A percentile compares a stretch with the other conserved stretches of the same genome.
These are phyloP conservation scores for Zoysia japonica DNA, from an alignment of 176 grass and related monocot genomes.

Conservation along the genomic window DNA sequence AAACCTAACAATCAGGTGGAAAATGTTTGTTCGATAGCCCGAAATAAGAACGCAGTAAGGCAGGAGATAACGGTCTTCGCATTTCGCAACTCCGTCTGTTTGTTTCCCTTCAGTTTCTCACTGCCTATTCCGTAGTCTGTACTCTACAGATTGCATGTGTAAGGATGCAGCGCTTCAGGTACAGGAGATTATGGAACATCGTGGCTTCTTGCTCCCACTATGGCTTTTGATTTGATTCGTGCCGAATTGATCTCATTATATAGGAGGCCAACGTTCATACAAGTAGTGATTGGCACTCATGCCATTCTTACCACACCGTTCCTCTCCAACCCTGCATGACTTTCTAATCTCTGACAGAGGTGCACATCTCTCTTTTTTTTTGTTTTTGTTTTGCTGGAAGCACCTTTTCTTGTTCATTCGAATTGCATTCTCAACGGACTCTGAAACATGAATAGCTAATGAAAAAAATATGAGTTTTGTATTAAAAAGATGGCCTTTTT, in stretches of 20 bases:
- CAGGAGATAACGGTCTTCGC: neutral
- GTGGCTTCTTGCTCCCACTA: neutral
- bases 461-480: neutral
- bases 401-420: neutral
- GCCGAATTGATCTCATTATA: neutral
- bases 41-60: neutral
- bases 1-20: too few relatives aligned
- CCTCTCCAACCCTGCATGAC: neutral
- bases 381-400: neutral
- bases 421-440: neutral
- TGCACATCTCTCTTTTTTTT: neutral
- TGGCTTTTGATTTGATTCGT: neutral
- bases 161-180: neutral
- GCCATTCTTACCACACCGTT: neutral
- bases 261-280: neutral
- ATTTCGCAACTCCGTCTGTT: neutral
- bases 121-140: neutral
- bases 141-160: neutral
- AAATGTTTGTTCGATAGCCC: rapidly evolving
- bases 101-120: constrained; percentile 25
- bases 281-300: neutral
- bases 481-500: too few relatives aligned
- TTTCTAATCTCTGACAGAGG: neutral
- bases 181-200: neutral
- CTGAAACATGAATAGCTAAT: too few relatives aligned